A percentile compares a stretch with the other conserved stretches of the same genome.
Evolutionary conservation across 1,284 basidiomycete species (phyloP).

Genomic region (Cryptococcus sp.): DNA sequence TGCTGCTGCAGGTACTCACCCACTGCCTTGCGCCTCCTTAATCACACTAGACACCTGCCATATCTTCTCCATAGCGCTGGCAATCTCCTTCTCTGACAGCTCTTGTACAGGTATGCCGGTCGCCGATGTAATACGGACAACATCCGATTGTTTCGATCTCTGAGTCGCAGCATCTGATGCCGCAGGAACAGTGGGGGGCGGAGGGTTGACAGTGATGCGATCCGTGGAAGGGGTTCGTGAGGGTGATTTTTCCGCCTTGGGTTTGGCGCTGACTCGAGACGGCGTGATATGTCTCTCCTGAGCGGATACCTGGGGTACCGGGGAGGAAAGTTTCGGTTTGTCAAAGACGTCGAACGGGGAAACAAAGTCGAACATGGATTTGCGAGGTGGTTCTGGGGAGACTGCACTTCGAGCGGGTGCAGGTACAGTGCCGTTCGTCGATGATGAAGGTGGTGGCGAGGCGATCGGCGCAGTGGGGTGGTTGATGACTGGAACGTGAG

Average conservation of each 20-base stretch:
- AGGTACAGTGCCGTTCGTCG: constrained; percentile 7
- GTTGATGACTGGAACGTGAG: constrained; percentile 9
- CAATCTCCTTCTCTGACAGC: constrained; percentile 6
- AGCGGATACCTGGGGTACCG: background rate
- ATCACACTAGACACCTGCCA: constrained; percentile 23
- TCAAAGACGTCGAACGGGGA: constrained; percentile 49
- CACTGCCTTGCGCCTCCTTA: constrained; percentile 22
- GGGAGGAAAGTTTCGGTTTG: constrained; percentile 15
- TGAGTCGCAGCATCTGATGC: background rate
- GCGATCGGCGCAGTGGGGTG: constrained; percentile 8
- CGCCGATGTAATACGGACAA: background rate
- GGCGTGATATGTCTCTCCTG: background rate
- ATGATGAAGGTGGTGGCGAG: constrained; percentile 1
- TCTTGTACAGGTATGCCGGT: constrained; percentile 2
- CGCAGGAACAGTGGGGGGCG: too few species aligned
- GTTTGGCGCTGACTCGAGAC: constrained; percentile 1
- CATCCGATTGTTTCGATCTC: background rate
- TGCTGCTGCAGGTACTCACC: constrained; percentile 14
- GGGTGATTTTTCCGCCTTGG: background rate
- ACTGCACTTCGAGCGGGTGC: background rate
- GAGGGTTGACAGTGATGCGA: too few species aligned
- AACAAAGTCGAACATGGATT: constrained; percentile 47
- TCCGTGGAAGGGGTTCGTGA: too few species aligned
- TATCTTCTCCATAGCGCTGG: constrained; percentile 6
- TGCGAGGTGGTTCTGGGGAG: constrained; percentile 10